A percentile compares a stretch with the other conserved stretches of the same genome.
Evolutionary conservation across 1,284 basidiomycete genomes (phyloP).

Genomic region (Lignosus rhinocerotis): DNA sequence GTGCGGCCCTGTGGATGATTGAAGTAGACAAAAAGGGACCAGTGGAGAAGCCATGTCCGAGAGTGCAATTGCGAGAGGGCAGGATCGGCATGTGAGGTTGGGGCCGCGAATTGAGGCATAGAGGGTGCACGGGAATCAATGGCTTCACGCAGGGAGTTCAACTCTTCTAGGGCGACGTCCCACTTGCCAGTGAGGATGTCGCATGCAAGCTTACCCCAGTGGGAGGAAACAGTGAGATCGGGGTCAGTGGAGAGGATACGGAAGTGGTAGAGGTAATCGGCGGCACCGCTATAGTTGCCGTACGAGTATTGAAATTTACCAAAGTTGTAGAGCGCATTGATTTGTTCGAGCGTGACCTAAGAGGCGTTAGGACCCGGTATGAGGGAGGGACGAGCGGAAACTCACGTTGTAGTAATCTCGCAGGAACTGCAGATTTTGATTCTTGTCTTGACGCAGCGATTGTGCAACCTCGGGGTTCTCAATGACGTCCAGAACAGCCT

Average conservation of each 20-base stretch:
- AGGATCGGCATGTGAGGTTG: slow-evolving; percentile 46
- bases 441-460: slow-evolving; percentile 90
- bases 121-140: slow-evolving; percentile 78
- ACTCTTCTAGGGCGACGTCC: slow-evolving; percentile 91
- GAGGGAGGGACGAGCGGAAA: neutral
- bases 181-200: slow-evolving; percentile 95
- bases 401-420: slow-evolving; percentile 85
- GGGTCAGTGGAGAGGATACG: slow-evolving; percentile 93
- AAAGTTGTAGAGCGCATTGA: slow-evolving; percentile 95
- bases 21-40: slow-evolving; percentile 98
- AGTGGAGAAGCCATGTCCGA: slow-evolving; percentile 97
- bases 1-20: slow-evolving; percentile 92
- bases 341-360: slow-evolving; percentile 65
- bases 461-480: slow-evolving; percentile 95
- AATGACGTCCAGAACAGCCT: slow-evolving; percentile 93
- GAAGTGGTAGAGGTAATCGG: slow-evolving; percentile 98
- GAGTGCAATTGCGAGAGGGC: slow-evolving; percentile 85
- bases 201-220: slow-evolving; percentile 98
- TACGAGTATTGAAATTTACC: slow-evolving; percentile 98
- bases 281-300: slow-evolving; percentile 94
- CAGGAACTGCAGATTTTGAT: slow-evolving; percentile 92
- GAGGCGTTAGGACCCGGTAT: neutral
- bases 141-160: slow-evolving; percentile 89
- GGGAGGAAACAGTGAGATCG: slow-evolving; percentile 90
- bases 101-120: slow-evolving; percentile 43